Conservation (phyloP, 345 rosid species). For the Excoecaria agallocha region DNA sequence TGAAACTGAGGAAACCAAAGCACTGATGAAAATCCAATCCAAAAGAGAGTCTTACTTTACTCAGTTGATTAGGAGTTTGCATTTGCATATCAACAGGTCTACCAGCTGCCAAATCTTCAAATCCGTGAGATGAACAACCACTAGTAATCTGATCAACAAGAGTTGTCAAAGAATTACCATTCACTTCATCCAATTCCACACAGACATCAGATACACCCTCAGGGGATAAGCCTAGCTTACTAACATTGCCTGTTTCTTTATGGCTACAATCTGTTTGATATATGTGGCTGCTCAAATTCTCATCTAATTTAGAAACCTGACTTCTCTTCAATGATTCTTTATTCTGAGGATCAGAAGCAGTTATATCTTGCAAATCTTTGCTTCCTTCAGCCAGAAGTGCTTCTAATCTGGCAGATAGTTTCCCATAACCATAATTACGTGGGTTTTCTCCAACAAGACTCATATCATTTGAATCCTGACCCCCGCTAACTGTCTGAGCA, state of each 20-base stretch:
- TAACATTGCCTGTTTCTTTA: constrained; percentile 23
- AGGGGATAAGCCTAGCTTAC: constrained; percentile 27
- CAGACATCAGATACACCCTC: constrained; percentile 23
- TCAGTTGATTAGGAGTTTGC: constrained; percentile 27
- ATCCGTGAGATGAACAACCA: constrained; percentile 13
- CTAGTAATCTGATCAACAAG: constrained; percentile 17
- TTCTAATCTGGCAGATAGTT: constrained; percentile 66
- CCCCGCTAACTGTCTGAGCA: constrained; percentile 46
- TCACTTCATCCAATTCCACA: constrained; percentile 28
- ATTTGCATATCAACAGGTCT: constrained; percentile 7
- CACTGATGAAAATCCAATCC: constrained; percentile 9
- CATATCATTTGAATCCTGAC: constrained; percentile 82
- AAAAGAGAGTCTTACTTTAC: constrained; percentile 14
- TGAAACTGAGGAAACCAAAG: constrained; percentile 13
- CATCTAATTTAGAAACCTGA: constrained; percentile 26
- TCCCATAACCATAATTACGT: constrained; percentile 59
- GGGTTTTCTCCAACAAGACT: constrained; percentile 70
- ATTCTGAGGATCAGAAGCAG: constrained; percentile 26
- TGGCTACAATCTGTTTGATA: constrained; percentile 18
- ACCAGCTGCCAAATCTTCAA: constrained; percentile 17
- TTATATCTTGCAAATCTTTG: constrained; percentile 26
- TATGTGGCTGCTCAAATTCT: constrained; percentile 16
- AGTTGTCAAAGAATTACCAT: constrained; percentile 20
- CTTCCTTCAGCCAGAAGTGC: constrained; percentile 61
- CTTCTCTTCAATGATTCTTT: constrained; percentile 13